Conservation (phyloP, 495 filamentous ascomycete genomes). For the Penicillium cataractarum region DNA sequence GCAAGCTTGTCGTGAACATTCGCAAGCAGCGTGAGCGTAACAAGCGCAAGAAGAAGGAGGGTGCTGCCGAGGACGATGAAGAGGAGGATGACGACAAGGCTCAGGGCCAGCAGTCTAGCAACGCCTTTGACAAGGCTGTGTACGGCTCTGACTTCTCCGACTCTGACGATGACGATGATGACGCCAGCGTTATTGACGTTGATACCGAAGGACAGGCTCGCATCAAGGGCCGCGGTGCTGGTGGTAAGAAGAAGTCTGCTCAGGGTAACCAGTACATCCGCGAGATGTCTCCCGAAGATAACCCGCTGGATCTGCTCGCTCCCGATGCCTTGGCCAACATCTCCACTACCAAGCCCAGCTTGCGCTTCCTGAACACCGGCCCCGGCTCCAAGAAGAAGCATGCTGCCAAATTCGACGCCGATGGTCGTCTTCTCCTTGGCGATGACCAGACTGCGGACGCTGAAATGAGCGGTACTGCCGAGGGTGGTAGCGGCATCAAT, state of each 20-base stretch:
- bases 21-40: conserved; percentile 86
- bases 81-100: conserved; percentile 48
- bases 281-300: conserved; percentile 77
- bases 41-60: conserved; percentile 82
- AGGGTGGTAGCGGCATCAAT: conserved; percentile 64
- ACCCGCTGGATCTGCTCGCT: conserved; percentile 91
- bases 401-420: conserved; percentile 70
- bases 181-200: conserved; percentile 60
- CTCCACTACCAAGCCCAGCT: conserved; percentile 82
- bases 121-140: conserved; percentile 92
- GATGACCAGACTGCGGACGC: conserved; percentile 53
- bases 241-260: conserved; percentile 45
- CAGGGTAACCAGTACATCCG: conserved; percentile 79
- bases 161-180: conserved; percentile 63
- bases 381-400: conserved; percentile 51
- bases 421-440: conserved; percentile 88
- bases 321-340: conserved; percentile 88
- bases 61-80: conserved; percentile 52
- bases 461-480: conserved; percentile 62
- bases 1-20: conserved; percentile 89
- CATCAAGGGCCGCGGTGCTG: conserved; percentile 31
- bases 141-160: conserved; percentile 86
- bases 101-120: conserved; percentile 62
- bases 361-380: conserved; percentile 48
- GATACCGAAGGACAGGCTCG: conserved; percentile 45